A percentile compares a stretch with the other conserved stretches of the same genome.
These are phyloP conservation scores for Candida koratica DNA, from an alignment of 805 yeast species.

Conservation along the genomic window DNA sequence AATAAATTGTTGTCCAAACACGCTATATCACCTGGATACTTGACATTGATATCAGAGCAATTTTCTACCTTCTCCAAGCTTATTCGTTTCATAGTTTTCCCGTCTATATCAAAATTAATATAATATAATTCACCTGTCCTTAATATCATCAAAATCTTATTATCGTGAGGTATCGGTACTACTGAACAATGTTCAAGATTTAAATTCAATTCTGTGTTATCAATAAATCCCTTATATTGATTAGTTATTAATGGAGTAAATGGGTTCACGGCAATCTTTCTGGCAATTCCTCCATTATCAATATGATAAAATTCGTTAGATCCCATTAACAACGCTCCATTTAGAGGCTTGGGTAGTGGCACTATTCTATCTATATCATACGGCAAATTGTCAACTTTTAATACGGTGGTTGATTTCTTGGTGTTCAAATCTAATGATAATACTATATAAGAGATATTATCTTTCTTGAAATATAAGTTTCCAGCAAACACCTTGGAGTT, in stretches of 20 bases:
- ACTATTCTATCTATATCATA: constrained; percentile 65
- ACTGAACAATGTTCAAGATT: constrained; percentile 51
- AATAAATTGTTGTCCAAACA: constrained; percentile 40
- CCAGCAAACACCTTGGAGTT: constrained; percentile 74
- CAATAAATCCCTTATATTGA: constrained; percentile 35
- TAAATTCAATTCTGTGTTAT: constrained; percentile 49
- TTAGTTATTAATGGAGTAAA: constrained; percentile 41
- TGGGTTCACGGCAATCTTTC: constrained; percentile 60
- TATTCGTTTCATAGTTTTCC: constrained; percentile 37
- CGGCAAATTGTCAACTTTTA: constrained; percentile 63
- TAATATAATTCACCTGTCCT: constrained; percentile 32
- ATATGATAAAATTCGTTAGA: constrained; percentile 73
- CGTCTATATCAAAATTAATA: constrained; percentile 39
- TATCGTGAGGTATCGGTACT: constrained; percentile 33
- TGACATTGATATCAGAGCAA: constrained; percentile 32
- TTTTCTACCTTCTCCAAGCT: constrained; percentile 29
- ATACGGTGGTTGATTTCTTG: constrained; percentile 60
- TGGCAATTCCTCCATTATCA: constrained; percentile 69
- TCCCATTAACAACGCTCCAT: constrained; percentile 69
- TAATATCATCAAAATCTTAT: constrained; percentile 29
- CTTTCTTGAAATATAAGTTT: constrained; percentile 54
- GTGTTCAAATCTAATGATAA: constrained; percentile 62
- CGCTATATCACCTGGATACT: constrained; percentile 40
- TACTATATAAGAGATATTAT: constrained; percentile 58
- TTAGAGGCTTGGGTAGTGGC: constrained; percentile 61